Conservation (phyloP, 148 eudicot genomes). For the Vaccinium macrocarpon region DNA sequence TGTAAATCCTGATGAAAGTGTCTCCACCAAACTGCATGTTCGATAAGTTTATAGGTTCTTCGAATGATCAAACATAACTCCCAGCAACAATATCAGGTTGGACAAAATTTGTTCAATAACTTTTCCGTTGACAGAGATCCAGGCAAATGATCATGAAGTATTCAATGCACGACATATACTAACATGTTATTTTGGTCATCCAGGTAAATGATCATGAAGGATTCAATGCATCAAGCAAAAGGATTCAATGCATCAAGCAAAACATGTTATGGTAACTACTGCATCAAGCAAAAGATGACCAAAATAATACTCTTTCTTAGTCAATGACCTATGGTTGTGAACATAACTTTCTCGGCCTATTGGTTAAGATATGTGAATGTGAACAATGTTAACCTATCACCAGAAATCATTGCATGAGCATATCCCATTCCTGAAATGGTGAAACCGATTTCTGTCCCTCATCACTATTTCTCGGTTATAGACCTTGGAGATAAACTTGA, state of each 20-base stretch:
- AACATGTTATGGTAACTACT: background rate
- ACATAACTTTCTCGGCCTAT: no score
- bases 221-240: no score
- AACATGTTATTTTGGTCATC: no score
- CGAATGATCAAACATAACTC: background rate
- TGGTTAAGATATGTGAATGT: background rate
- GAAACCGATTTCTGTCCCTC: constrained; percentile 46
- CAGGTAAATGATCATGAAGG: no score
- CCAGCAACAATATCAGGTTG: background rate
- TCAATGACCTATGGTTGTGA: background rate
- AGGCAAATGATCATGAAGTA: constrained; percentile 8
- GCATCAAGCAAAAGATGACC: background rate
- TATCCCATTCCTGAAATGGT: constrained; percentile 37
- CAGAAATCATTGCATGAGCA: constrained; percentile 51
- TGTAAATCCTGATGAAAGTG: background rate
- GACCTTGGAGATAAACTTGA: constrained; percentile 37
- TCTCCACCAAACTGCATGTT: background rate
- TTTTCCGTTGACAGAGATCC: background rate
- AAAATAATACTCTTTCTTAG: background rate
- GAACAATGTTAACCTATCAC: constrained; percentile 20
- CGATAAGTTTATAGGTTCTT: background rate
- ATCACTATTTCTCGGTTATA: constrained; percentile 38
- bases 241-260: no score
- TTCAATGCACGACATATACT: no score
- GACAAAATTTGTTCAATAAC: background rate